These are phyloP conservation scores for Zygosaccharomyces sapae DNA, from an alignment of 1,139 yeast species.

Conservation along the genomic window DNA sequence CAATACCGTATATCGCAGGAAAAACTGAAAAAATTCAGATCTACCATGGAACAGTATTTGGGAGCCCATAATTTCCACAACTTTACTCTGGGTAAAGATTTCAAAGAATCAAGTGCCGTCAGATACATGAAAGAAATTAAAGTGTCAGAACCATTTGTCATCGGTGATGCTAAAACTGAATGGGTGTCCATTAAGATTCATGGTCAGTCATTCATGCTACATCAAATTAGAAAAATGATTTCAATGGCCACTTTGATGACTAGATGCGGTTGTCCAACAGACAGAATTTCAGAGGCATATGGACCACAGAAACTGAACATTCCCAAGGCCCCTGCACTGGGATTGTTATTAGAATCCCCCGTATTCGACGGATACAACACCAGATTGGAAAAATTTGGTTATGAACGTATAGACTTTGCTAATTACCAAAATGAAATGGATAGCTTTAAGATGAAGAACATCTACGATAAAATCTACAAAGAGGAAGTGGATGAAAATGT, in stretches of 20 bases:
- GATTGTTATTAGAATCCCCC: constrained; percentile 83
- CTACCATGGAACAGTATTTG: constrained; percentile 65
- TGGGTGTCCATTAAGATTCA: constrained; percentile 96
- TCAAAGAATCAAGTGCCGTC: constrained; percentile 77
- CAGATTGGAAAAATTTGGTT: constrained; percentile 68
- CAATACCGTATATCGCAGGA: constrained; percentile 60
- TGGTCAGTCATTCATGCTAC: constrained; percentile 97
- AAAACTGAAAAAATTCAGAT: constrained; percentile 59
- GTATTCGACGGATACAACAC: constrained; percentile 83
- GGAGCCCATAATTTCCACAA: constrained; percentile 97
- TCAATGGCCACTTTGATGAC: constrained; percentile 88
- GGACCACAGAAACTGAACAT: constrained; percentile 71
- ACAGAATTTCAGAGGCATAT: constrained; percentile 75
- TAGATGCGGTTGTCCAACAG: constrained; percentile 78
- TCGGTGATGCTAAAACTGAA: constrained; percentile 88
- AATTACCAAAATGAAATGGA: constrained; percentile 68
- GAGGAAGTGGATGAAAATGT: constrained; percentile 87
- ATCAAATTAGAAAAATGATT: constrained; percentile 96
- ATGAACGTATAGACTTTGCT: constrained; percentile 68
- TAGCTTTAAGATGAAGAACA: constrained; percentile 78
- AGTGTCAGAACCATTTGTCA: constrained; percentile 88
- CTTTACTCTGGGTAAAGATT: constrained; percentile 85
- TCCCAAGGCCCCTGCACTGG: constrained; percentile 97
- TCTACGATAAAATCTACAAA: constrained; percentile 85
- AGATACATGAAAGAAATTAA: constrained; percentile 75